Evolutionary conservation across 1,284 basidiomycete genomes (phyloP).

Genomic region (Malassezia globosa): DNA sequence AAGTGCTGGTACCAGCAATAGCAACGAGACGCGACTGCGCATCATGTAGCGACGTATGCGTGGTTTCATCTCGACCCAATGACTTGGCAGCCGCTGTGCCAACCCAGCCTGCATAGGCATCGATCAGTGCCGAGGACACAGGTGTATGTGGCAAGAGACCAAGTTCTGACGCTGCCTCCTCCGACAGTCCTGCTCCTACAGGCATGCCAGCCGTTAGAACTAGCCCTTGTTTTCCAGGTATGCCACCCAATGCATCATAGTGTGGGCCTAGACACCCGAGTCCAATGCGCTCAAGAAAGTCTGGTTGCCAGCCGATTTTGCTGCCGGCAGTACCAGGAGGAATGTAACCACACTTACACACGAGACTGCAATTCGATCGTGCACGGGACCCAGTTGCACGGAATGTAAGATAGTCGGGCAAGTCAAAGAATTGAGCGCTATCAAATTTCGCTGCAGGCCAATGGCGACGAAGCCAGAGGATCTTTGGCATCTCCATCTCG

Average conservation of each 20-base stretch:
- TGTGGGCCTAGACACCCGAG: conserved; percentile 51
- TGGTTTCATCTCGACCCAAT: conserved; percentile 49
- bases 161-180: conserved; percentile 67
- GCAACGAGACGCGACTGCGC: conserved; percentile 65
- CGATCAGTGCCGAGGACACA: conserved; percentile 86
- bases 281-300: conserved; percentile 39
- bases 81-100: conserved; percentile 76
- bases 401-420: conserved; percentile 93
- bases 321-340: conserved; percentile 52
- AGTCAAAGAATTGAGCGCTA: conserved; percentile 83
- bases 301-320: conserved; percentile 40
- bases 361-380: conserved; percentile 81
- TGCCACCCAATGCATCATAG: conserved; percentile 68
- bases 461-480: conserved; percentile 85
- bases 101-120: conserved; percentile 98
- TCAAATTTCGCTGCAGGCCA: conserved; percentile 68
- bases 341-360: conserved; percentile 95
- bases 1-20: conserved; percentile 89
- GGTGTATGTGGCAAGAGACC: conserved; percentile 78
- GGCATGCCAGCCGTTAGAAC: conserved; percentile 84
- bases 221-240: conserved; percentile 54
- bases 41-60: conserved; percentile 37
- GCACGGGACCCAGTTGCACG: conserved; percentile 67
- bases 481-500: conserved; percentile 58
- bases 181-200: conserved; percentile 70